Conservation (phyloP, 179 eudicot species). For the Carnegiea gigantea region DNA sequence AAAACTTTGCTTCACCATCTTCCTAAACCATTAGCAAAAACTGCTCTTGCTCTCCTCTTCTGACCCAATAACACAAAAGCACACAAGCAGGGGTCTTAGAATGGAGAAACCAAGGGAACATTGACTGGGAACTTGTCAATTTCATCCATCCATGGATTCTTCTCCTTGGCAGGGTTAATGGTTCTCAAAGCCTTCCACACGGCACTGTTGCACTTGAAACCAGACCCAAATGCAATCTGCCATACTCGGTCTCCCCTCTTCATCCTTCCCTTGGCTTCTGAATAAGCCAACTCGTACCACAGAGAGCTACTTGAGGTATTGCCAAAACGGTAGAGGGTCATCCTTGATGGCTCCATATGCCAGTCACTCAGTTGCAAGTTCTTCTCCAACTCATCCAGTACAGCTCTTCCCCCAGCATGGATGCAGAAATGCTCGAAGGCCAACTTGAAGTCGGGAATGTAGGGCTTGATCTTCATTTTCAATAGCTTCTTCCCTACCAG, state of each 20-base stretch:
- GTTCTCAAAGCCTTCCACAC: conserved; percentile 26
- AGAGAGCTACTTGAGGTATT: conserved; percentile 31
- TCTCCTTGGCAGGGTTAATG: conserved; percentile 23
- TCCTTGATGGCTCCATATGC: conserved; percentile 35
- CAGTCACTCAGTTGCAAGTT: conserved; percentile 29
- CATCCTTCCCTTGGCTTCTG: conserved; percentile 31
- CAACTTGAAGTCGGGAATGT: conserved; percentile 27
- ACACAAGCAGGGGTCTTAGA: background rate
- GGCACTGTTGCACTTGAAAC: conserved; percentile 29
- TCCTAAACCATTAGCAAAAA: conserved; percentile 9
- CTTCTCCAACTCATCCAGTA: conserved; percentile 31
- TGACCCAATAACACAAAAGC: background rate
- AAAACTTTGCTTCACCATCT: conserved; percentile 12
- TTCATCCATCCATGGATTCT: conserved; percentile 30
- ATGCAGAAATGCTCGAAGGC: conserved; percentile 32
- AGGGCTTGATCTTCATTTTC: conserved; percentile 28
- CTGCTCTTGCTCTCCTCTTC: conserved; percentile 4
- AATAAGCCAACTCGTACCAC: conserved; percentile 29
- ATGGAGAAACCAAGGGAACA: conserved; percentile 20
- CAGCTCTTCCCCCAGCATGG: conserved; percentile 31
- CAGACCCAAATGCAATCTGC: conserved; percentile 33
- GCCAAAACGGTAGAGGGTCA: conserved; percentile 30
- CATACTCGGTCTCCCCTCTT: conserved; percentile 27
- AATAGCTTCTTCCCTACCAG: conserved; percentile 20
- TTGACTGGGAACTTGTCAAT: conserved; percentile 25